phyloP scores from a whole-genome alignment of 2,329 filamentous ascomycete species.

The Colletotrichum falcatum region DNA sequence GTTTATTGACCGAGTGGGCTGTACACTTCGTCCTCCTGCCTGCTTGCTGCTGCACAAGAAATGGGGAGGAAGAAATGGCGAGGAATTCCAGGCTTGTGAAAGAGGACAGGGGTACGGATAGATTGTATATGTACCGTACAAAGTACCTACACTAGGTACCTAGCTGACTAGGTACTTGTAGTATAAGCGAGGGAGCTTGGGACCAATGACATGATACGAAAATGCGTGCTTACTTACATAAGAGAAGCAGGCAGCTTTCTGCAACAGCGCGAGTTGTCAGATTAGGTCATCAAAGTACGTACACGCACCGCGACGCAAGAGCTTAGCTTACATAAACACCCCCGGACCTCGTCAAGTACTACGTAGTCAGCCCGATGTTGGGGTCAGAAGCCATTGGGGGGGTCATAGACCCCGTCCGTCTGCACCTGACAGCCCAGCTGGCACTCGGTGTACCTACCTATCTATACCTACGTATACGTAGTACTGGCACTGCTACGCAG shows the following conservation, averaged over 20 bases:
- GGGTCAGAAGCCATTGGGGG: conserved; percentile 14
- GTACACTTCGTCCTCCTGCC: not conserved
- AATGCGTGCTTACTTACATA: conserved; percentile 28
- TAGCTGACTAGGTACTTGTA: too few species aligned
- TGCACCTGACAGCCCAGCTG: conserved; percentile 26
- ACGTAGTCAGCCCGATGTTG: not conserved
- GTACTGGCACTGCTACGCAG: conserved; percentile 25
- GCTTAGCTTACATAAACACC: not conserved
- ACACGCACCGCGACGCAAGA: too few species aligned
- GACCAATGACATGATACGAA: conserved; percentile 7
- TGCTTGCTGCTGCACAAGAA: conserved; percentile 15
- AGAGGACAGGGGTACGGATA: conserved; percentile 1
- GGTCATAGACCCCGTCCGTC: not conserved
- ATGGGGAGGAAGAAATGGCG: not conserved
- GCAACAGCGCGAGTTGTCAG: too few species aligned
- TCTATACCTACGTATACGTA: too few species aligned
- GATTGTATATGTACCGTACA: too few species aligned
- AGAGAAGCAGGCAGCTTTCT: too few species aligned
- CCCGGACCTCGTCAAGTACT: too few species aligned
- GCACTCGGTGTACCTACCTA: too few species aligned
- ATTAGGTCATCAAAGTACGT: too few species aligned
- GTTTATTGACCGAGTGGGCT: too few species aligned
- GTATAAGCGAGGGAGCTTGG: not conserved
- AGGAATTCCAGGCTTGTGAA: conserved; percentile 31
- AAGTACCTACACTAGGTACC: too few species aligned